A percentile compares a stretch with the other conserved stretches of the same genome.
Evolutionary conservation across 2,329 filamentous ascomycete genomes (phyloP).

Genomic region (Aspergillus versicolor): DNA sequence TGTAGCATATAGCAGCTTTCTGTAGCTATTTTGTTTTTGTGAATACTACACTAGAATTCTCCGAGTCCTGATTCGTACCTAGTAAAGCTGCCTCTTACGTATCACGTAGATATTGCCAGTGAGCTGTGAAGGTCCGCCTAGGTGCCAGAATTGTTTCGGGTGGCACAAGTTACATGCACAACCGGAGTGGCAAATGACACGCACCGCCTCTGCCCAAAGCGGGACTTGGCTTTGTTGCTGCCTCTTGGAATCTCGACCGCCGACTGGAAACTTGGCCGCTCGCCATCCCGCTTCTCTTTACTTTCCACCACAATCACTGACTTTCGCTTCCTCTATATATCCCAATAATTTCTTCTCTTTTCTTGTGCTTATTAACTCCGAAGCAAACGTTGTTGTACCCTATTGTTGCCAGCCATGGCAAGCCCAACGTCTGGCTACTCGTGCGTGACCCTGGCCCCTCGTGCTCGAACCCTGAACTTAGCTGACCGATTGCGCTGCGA

Average conservation of each 20-base stretch:
- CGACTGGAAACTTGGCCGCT: slow-evolving; percentile 19
- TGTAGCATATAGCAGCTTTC: slow-evolving; percentile 38
- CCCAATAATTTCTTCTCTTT: background rate
- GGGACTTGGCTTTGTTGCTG: slow-evolving; percentile 11
- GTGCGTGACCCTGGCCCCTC: slow-evolving; percentile 39
- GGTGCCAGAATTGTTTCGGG: background rate
- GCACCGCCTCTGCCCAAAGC: slow-evolving; percentile 9
- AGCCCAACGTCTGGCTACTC: slow-evolving; percentile 43
- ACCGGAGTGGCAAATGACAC: background rate
- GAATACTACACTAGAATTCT: background rate
- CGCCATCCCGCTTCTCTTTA: slow-evolving; percentile 17
- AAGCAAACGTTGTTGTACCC: slow-evolving; percentile 13
- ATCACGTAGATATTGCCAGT: background rate
- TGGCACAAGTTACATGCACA: background rate
- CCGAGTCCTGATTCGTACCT: too few relatives aligned
- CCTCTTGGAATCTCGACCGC: slow-evolving; percentile 6
- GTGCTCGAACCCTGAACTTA: slow-evolving; percentile 17
- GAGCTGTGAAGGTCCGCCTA: background rate
- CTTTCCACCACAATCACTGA: slow-evolving; percentile 6
- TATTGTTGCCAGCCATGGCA: slow-evolving; percentile 43
- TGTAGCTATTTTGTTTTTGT: slow-evolving; percentile 31
- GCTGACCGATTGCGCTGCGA: slow-evolving; percentile 25
- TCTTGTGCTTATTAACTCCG: slow-evolving; percentile 8
- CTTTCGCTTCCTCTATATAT: slow-evolving; percentile 8
- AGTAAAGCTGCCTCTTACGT: background rate